phyloP scores from a whole-genome alignment of 495 filamentous ascomycete species.

The Xeromyces bisporus region DNA sequence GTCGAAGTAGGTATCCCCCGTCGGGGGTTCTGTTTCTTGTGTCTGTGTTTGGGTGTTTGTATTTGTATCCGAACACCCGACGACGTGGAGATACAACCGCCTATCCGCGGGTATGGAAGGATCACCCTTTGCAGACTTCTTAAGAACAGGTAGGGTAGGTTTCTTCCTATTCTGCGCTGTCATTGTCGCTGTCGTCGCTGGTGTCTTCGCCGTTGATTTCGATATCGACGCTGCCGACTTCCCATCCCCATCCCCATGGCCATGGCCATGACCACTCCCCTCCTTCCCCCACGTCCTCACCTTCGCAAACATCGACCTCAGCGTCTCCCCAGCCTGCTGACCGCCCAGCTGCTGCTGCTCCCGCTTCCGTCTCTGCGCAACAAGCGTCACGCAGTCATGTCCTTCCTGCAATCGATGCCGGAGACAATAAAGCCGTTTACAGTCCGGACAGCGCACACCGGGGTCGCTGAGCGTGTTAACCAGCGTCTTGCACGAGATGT shows the following conservation, averaged over 20 bases:
- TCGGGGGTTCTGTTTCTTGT: conserved; percentile 60
- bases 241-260: conserved; percentile 22
- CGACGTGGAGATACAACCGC: conserved; percentile 70
- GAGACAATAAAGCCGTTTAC: conserved; percentile 78
- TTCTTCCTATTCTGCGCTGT: too few relatives aligned
- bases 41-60: too few relatives aligned
- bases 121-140: conserved; percentile 79
- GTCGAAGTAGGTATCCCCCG: conserved; percentile 69
- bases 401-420: conserved; percentile 77
- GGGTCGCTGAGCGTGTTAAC: conserved; percentile 66
- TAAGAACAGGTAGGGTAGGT: conserved; percentile 53
- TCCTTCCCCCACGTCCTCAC: conserved; percentile 52
- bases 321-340: conserved; percentile 30
- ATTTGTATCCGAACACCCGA: conserved; percentile 55
- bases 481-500: conserved; percentile 60
- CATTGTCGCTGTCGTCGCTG: too few relatives aligned
- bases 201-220: too few relatives aligned
- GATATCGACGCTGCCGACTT: conserved; percentile 32
- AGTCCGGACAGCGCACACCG: conserved; percentile 64
- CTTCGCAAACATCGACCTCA: conserved; percentile 41
- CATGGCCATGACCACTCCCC: conserved; percentile 27
- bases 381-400: conserved; percentile 64
- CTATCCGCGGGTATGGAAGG: conserved; percentile 60
- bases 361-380: too few relatives aligned
- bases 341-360: too few relatives aligned